Evolutionary conservation across 345 rosid species (phyloP), one percentile per base, ranked within the genome.

Genomic region (Camelina sativa): DNA sequence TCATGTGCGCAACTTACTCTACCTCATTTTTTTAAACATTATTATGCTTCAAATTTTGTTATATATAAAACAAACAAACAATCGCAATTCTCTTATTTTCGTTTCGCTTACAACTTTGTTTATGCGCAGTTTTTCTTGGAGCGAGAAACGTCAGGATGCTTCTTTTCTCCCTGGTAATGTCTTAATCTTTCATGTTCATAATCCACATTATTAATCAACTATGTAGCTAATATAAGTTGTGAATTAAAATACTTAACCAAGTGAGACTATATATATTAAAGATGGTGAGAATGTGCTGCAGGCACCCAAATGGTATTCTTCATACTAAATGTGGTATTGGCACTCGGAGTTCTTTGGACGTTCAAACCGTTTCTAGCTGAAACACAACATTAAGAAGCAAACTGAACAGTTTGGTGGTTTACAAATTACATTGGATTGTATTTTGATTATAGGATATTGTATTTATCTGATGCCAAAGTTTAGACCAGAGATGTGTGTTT

Each of bases 221-320:
- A 32, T 57, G 1, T 67, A 61, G 22, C 30, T 52, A 51, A 51
- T 44, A 28, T 73, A 11, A 52, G 17, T 48, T 32, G 23, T 43
- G 11, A 44, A 17, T 9, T 69, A 5, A 20, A 41, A n/a, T 20
- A 6, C 8, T 17, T 28, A 20, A 12, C 20, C 35, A 51, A n/a
- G 15, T 41, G n/a, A 60, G 51, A 60, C 51, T 71, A 48, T 25
- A 25, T 3, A 7, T 32, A 32, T 32, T 32, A 60, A n/a, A 58
- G 37, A 16, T 8, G 23, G 11, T 15, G 41, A 15, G 4, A 38
- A 56, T 61, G 17, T 25, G 28, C 4, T 83, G 83, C 85, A 93
- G 98, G 93, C 23, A 67, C 56, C 52, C 89, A 87, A 53, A 78
- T 82, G 80, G 88, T 89, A 40, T 93, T 93, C 88, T 89, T 86